phyloP scores from a whole-genome alignment of 129 eudicot genomes.

The Saussurea involucrata region DNA sequence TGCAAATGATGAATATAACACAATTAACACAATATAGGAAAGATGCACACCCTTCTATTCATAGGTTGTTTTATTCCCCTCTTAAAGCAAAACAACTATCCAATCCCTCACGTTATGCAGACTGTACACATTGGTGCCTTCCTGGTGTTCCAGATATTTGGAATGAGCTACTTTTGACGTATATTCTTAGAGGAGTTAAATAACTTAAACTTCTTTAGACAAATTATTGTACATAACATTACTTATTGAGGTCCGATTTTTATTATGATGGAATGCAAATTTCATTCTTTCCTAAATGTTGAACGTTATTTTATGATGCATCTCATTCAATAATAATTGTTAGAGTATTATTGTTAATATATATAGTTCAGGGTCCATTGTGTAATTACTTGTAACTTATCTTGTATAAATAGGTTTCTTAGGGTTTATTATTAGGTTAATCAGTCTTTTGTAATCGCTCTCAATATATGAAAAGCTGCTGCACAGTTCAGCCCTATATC shows the following conservation, averaged over 20 bases:
- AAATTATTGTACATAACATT: neutral
- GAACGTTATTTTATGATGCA: neutral
- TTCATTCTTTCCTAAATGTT: neutral
- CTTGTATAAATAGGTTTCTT: no score
- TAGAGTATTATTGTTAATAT: neutral
- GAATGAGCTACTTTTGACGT: conserved; percentile 35
- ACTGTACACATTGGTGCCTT: conserved; percentile 58
- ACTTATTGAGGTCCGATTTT: neutral
- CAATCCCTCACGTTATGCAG: conserved; percentile 34
- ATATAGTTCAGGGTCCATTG: no score
- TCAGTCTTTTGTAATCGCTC: no score
- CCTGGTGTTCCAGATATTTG: conserved; percentile 56
- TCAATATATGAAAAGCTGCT: no score
- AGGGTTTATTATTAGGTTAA: no score
- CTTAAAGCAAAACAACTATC: conserved; percentile 34
- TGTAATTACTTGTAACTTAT: no score
- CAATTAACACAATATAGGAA: conserved; percentile 45
- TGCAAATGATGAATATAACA: conserved; percentile 39
- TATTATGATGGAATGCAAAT: neutral
- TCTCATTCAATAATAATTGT: neutral
- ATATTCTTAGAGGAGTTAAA: conserved; percentile 16
- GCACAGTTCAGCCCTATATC: no score
- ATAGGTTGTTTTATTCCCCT: conserved; percentile 31
- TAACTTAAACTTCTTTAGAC: neutral
- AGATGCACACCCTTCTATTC: conserved; percentile 46